Conservation (phyloP, 2,329 filamentous ascomycete genomes). For the Chaetomium olivaceum region DNA sequence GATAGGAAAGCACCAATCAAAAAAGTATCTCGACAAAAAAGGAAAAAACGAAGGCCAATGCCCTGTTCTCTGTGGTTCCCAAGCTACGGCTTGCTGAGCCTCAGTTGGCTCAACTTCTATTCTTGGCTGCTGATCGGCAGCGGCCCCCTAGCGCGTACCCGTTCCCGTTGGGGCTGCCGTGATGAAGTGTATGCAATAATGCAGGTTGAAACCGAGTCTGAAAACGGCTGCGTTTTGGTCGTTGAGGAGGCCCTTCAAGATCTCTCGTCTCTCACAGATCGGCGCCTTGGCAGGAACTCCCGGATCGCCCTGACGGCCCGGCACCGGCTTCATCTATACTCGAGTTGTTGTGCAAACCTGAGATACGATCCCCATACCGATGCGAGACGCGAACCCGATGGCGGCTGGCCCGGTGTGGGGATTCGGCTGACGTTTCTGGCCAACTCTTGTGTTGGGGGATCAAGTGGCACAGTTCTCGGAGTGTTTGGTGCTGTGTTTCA, state of each 20-base stretch:
- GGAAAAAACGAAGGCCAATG: background rate
- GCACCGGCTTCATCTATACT: background rate
- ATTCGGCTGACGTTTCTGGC: constrained; percentile 8
- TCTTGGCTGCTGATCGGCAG: background rate
- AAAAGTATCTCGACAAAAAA: background rate
- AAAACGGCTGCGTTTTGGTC: background rate
- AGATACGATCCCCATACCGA: background rate
- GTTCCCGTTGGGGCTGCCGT: background rate
- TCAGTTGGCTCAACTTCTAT: background rate
- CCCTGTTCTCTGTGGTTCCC: background rate
- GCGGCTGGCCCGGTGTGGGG: background rate
- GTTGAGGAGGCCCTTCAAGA: background rate
- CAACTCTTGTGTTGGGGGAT: background rate
- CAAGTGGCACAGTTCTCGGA: background rate
- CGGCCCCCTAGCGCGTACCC: background rate
- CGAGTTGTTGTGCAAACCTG: background rate
- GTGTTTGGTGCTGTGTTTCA: no score
- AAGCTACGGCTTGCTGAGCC: background rate
- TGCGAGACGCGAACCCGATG: background rate
- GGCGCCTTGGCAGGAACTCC: background rate
- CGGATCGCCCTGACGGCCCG: background rate
- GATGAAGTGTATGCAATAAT: background rate
- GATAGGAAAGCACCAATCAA: background rate
- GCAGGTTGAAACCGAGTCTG: background rate
- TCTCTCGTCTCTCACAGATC: background rate